Conservation (phyloP, 306 rosid genomes). For the Lagenaria siceraria region DNA sequence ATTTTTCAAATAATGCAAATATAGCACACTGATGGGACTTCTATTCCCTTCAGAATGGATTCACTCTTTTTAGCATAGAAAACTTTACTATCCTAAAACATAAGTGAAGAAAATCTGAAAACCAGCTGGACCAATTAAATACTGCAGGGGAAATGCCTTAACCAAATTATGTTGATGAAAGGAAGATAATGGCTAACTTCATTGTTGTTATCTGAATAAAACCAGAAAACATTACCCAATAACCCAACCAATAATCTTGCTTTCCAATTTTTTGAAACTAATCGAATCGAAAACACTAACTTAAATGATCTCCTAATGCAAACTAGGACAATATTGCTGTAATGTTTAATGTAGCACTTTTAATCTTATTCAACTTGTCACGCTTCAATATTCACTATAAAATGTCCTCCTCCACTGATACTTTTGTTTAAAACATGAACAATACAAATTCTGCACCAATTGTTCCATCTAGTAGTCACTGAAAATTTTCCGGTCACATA, state of each 20-base stretch:
- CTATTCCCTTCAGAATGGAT: neutral
- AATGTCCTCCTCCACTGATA: neutral
- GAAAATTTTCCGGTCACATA: neutral
- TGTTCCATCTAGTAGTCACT: neutral
- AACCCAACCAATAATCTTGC: neutral
- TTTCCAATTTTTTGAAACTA: neutral
- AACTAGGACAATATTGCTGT: neutral
- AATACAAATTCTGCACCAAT: neutral
- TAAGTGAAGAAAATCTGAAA: neutral
- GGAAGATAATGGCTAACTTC: neutral
- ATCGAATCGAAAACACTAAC: neutral
- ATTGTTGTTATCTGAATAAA: neutral
- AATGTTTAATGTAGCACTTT: neutral
- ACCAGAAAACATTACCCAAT: neutral
- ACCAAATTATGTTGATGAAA: neutral
- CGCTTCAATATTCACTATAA: neutral
- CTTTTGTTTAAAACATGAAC: neutral
- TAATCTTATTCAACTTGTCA: neutral
- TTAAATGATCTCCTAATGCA: neutral
- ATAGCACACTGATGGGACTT: neutral
- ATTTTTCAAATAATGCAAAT: neutral
- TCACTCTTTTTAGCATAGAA: neutral
- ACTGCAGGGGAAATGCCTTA: neutral
- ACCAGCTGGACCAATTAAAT: neutral
- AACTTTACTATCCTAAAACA: neutral